Evolutionary conservation across 2,329 filamentous ascomycete genomes (phyloP), one percentile per base, ranked within the genome.

Genomic region (Ceratocystis harringtonii): DNA sequence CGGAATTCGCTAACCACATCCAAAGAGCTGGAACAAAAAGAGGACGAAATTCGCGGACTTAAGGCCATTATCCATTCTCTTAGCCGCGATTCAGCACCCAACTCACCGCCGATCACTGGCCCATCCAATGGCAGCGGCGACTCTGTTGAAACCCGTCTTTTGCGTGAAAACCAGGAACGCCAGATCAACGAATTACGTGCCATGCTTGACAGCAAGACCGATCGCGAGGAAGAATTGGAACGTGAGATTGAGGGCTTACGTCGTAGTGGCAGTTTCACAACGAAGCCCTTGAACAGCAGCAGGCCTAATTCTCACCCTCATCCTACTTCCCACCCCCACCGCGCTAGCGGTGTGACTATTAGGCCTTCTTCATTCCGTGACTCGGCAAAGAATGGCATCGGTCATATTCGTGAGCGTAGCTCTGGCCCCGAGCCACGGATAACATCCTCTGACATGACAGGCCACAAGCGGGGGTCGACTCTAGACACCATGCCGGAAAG

Each of bases 51-150:
- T 72, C 84, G 92, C 68, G 94, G 94, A 60, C 81, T 99, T 69
- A 99, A 97, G 76, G 92, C 94, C 55, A 97, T 99, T 72, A 97
- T 99, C 68, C 92, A 97, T 76, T 96, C 90, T 19, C 80, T 99
- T 45, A 96, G 91, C 74, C 83, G 90, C 68, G 90, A 90, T 70
- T 83, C 86, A 10, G 66, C 63, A 28, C 58, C 66, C 4, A 61
- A 55, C 43, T 66, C 64, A 10, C 63, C 61, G 19, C 60, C 61
- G 2, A 77, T 81, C n/a, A 78, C 79, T 2, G 75, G 75, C 70
- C 70, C 32, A 68, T 74, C 71, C 68, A 73, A 82, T 45, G 80
- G 80, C 58, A 72, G 83, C 4, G 78, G 79, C 43, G 79, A 78
- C 65, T 78, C 78, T 0, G 73, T 77, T 61, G 79, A 84, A 63